These are phyloP conservation scores for Thraustochytrium aureum DNA, from an alignment of 352 stramenopile species.

Conservation along the genomic window DNA sequence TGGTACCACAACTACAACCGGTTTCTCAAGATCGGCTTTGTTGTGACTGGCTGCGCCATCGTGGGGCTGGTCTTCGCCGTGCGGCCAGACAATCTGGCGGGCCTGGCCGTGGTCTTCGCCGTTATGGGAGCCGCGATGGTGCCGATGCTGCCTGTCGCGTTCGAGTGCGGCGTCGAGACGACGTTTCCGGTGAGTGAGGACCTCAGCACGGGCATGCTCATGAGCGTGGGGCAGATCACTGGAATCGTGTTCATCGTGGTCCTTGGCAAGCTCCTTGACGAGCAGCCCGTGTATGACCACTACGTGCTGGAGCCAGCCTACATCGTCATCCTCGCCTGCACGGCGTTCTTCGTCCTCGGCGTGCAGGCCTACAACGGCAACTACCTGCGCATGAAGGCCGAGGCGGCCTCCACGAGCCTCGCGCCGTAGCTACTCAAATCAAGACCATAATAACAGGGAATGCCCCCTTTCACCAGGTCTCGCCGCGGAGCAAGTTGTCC, in stretches of 20 bases:
- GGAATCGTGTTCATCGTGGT: slow-evolving; percentile 55
- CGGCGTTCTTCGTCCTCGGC: slow-evolving; percentile 31
- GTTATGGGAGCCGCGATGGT: slow-evolving; percentile 56
- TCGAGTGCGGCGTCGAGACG: slow-evolving; percentile 57
- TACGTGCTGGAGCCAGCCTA: slow-evolving; percentile 49
- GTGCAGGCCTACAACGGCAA: slow-evolving; percentile 41
- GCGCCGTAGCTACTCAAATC: too few species aligned
- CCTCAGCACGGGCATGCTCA: slow-evolving; percentile 49
- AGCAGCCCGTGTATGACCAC: slow-evolving; percentile 1
- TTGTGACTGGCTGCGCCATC: slow-evolving; percentile 10
- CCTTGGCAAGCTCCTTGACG: slow-evolving; percentile 28
- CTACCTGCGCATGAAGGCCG: slow-evolving; percentile 4
- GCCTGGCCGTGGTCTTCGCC: slow-evolving; percentile 50
- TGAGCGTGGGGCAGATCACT: slow-evolving; percentile 56
- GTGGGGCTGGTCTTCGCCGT: slow-evolving; percentile 52
- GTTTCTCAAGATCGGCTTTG: slow-evolving; percentile 52
- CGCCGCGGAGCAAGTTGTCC: too few species aligned
- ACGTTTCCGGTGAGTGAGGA: slow-evolving; percentile 58
- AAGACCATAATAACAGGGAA: too few species aligned
- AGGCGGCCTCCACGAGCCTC: too few species aligned
- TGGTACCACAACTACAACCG: slow-evolving; percentile 53
- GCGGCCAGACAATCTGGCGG: slow-evolving; percentile 38
- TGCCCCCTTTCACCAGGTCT: too few species aligned
- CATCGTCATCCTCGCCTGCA: slow-evolving; percentile 43
- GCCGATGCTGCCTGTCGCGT: slow-evolving; percentile 56